Evolutionary conservation across 2,329 filamentous ascomycete species (phyloP).

Genomic region (Phialophora tarda): DNA sequence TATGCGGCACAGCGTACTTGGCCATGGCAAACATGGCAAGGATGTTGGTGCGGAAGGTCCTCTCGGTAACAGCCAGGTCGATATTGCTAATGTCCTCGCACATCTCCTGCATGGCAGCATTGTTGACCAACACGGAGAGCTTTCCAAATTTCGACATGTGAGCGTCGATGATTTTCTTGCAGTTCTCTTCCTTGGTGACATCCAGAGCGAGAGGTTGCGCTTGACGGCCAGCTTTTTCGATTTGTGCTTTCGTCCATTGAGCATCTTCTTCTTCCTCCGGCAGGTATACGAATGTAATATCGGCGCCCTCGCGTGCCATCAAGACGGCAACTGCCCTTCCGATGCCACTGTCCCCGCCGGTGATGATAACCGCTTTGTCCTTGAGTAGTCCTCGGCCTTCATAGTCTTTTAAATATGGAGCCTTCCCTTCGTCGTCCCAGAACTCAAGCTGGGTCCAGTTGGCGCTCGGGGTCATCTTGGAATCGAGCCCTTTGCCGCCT

Average conservation of each 20-base stretch:
- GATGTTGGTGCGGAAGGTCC: conserved; percentile 63
- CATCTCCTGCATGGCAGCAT: conserved; percentile 59
- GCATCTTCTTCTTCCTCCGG: conserved; percentile 63
- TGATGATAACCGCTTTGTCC: conserved; percentile 60
- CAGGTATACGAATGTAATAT: conserved; percentile 62
- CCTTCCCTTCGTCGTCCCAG: conserved; percentile 36
- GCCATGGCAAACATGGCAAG: conserved; percentile 65
- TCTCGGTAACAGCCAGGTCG: conserved; percentile 61
- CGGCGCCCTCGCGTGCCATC: conserved; percentile 64
- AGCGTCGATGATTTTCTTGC: conserved; percentile 58
- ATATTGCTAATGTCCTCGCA: conserved; percentile 58
- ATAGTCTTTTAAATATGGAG: conserved; percentile 44
- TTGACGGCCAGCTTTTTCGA: conserved; percentile 57
- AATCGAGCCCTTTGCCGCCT: conserved; percentile 34
- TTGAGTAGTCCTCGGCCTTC: conserved; percentile 57
- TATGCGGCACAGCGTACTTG: conserved; percentile 62
- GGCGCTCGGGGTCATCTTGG: conserved; percentile 30
- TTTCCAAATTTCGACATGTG: conserved; percentile 57
- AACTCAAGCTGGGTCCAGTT: conserved; percentile 37
- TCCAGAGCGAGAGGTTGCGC: conserved; percentile 58
- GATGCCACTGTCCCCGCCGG: conserved; percentile 63
- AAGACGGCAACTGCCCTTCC: conserved; percentile 61
- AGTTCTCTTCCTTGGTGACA: conserved; percentile 58
- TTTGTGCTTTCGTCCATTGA: conserved; percentile 58
- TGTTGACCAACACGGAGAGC: conserved; percentile 60